phyloP scores from a whole-genome alignment of 805 yeast genomes.

The Wickerhamiella parazyma region DNA sequence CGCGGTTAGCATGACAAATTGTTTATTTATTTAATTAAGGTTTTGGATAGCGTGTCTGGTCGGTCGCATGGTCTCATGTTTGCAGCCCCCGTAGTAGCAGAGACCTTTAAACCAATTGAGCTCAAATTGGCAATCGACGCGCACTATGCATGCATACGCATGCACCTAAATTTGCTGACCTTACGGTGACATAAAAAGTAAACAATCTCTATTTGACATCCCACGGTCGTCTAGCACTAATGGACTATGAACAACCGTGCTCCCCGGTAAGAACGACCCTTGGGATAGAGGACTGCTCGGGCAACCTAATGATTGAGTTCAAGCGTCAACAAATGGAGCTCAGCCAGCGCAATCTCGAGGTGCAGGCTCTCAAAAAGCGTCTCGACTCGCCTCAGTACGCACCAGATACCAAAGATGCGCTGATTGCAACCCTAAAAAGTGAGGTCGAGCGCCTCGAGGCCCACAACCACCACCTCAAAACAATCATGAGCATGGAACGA shows the following conservation, averaged over 20 bases:
- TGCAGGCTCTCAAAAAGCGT: neutral
- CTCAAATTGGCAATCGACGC: no score
- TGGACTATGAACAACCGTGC: neutral
- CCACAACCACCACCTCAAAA: neutral
- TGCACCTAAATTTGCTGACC: neutral
- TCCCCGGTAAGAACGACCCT: neutral
- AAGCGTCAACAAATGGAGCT: conserved; percentile 4
- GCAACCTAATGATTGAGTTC: conserved; percentile 1
- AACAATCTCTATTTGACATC: neutral
- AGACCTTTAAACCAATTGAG: no score
- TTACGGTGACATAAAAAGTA: neutral
- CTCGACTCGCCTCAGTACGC: neutral
- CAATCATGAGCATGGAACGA: neutral
- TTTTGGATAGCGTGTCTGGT: no score
- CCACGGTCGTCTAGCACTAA: neutral
- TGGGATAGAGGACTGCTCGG: neutral
- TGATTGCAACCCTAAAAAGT: neutral
- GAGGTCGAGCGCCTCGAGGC: neutral
- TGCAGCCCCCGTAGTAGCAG: no score
- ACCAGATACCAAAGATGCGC: neutral
- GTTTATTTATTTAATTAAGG: neutral
- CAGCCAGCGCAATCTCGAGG: neutral
- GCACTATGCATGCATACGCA: neutral
- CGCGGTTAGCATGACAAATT: conserved; percentile 7
- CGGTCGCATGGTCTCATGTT: no score